phyloP scores from a whole-genome alignment of 805 yeast species.

The Candida argentea region DNA sequence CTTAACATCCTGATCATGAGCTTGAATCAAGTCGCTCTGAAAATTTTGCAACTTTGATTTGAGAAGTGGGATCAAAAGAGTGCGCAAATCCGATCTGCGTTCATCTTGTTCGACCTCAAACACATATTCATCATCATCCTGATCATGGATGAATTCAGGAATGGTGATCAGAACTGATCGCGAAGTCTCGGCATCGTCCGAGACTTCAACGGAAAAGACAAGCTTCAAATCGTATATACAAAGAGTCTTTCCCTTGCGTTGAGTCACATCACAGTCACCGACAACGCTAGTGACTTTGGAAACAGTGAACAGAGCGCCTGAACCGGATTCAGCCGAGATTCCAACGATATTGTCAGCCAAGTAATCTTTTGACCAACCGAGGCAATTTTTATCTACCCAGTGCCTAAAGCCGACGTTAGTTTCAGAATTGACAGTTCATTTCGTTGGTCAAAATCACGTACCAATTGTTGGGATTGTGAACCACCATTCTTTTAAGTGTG shows the following conservation, averaged over 20 bases:
- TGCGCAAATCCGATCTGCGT: conserved; percentile 33
- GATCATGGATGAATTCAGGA: conserved; percentile 73
- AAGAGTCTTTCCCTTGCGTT: conserved; percentile 71
- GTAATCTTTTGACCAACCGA: conserved; percentile 52
- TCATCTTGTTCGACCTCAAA: conserved; percentile 34
- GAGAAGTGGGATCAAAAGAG: conserved; percentile 43
- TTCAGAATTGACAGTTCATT: background rate
- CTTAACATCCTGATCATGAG: conserved; percentile 57
- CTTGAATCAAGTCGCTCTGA: conserved; percentile 50
- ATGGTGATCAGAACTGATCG: conserved; percentile 28
- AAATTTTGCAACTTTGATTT: conserved; percentile 41
- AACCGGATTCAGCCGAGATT: conserved; percentile 17
- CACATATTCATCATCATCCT: conserved; percentile 53
- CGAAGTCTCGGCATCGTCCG: conserved; percentile 24
- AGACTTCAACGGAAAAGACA: conserved; percentile 30
- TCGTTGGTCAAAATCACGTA: conserved; percentile 14
- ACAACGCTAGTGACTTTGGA: conserved; percentile 31
- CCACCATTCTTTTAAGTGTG: conserved; percentile 40
- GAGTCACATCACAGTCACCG: conserved; percentile 79
- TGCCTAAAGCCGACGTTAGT: conserved; percentile 35
- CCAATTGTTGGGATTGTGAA: conserved; percentile 65
- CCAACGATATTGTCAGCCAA: conserved; percentile 29
- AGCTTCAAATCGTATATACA: conserved; percentile 63
- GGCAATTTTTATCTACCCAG: conserved; percentile 62
- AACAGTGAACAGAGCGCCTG: conserved; percentile 14